These are phyloP conservation scores for Zizania latifolia DNA, from an alignment of 176 grass and related monocot genomes.

Conservation along the genomic window DNA sequence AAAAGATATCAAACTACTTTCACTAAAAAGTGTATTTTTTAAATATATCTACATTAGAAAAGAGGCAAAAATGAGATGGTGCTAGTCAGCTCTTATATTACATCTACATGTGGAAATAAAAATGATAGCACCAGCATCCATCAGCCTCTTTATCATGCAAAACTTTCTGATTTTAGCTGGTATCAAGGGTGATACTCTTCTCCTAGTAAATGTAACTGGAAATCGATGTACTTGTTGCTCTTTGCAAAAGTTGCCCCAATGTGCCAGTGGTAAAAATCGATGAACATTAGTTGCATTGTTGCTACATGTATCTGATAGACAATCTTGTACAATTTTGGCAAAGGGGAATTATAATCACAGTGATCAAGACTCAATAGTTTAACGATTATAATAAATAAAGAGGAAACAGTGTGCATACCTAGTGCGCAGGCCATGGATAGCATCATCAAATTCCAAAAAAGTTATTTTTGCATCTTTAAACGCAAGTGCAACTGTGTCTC, in stretches of 20 bases:
- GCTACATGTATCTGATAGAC: background rate
- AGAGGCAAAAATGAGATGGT: background rate
- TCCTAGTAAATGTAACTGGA: background rate
- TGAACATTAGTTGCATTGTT: background rate
- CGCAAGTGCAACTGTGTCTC: conserved; percentile 52
- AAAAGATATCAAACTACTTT: conserved; percentile 23
- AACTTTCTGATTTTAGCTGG: background rate
- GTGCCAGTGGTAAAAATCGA: background rate
- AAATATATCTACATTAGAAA: background rate
- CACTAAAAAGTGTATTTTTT: background rate
- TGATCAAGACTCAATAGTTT: background rate
- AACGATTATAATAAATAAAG: background rate
- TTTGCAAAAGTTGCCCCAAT: background rate
- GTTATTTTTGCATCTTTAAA: conserved; percentile 87
- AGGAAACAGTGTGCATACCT: conserved; percentile 40
- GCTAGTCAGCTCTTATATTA: too few species aligned
- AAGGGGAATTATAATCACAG: background rate
- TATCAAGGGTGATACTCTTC: background rate
- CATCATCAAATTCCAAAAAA: conserved; percentile 76
- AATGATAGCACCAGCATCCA: background rate
- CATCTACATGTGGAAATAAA: background rate
- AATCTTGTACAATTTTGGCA: background rate
- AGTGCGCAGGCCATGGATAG: conserved; percentile 50
- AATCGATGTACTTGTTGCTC: background rate
- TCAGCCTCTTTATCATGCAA: background rate